Conservation (phyloP, 2,329 filamentous ascomycete genomes). For the Xylariomycetidae sp. region DNA sequence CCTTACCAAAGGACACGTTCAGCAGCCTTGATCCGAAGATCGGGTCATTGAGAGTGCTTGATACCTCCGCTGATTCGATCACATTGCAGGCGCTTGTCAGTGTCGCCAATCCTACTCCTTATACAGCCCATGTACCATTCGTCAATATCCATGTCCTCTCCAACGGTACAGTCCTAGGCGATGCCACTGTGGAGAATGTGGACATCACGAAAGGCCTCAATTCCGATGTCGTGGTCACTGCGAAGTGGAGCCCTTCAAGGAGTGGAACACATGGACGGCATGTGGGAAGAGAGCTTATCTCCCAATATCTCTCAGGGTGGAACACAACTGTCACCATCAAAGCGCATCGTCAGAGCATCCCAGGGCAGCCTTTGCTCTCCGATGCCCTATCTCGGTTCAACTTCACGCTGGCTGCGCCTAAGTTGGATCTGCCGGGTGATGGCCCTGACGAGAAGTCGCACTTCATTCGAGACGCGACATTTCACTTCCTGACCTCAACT, state of each 20-base stretch:
- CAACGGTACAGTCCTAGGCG: constrained; percentile 69
- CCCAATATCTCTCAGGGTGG: constrained; percentile 78
- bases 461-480: constrained; percentile 80
- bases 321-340: constrained; percentile 76
- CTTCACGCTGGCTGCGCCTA: constrained; percentile 66
- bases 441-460: constrained; percentile 43
- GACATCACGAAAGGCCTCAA: constrained; percentile 65
- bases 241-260: constrained; percentile 67
- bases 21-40: constrained; percentile 54
- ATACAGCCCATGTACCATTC: constrained; percentile 76
- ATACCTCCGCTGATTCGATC: constrained; percentile 66
- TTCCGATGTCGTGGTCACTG: constrained; percentile 58
- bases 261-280: constrained; percentile 55
- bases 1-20: constrained; percentile 49
- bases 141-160: constrained; percentile 69
- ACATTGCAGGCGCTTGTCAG: constrained; percentile 68
- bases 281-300: constrained; percentile 68
- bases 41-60: constrained; percentile 63
- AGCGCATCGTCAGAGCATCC: constrained; percentile 67
- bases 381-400: constrained; percentile 65
- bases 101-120: constrained; percentile 84
- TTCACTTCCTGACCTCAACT: constrained; percentile 82
- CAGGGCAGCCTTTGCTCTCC: constrained; percentile 65
- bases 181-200: constrained; percentile 62
- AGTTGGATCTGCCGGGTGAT: constrained; percentile 51